phyloP scores from a whole-genome alignment of 768 basidiomycete genomes.

The Suillus luteus region DNA sequence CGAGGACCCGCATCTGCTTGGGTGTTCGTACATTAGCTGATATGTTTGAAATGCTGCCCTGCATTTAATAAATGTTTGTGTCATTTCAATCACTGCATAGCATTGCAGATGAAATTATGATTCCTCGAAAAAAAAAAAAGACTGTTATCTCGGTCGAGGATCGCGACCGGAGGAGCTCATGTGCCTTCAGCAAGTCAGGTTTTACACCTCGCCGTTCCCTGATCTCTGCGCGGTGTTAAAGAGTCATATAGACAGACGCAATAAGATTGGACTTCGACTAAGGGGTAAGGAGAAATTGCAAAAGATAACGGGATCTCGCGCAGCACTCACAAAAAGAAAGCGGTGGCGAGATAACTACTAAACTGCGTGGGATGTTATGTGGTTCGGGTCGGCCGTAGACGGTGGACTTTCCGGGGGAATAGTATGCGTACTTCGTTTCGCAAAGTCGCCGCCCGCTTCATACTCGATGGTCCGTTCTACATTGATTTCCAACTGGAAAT shows the following conservation, averaged over 20 bases:
- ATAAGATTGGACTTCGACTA: background rate
- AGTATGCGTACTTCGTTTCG: background rate
- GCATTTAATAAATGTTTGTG: background rate
- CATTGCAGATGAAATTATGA: background rate
- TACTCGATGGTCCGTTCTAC: slow-evolving; percentile 32
- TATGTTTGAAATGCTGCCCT: background rate
- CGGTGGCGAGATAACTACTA: background rate
- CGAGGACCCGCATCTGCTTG: background rate
- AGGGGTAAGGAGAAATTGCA: background rate
- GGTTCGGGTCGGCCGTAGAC: background rate
- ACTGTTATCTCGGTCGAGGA: background rate
- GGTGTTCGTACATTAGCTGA: background rate
- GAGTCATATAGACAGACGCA: background rate
- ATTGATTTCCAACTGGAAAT: slow-evolving; percentile 28
- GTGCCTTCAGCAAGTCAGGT: too few relatives aligned
- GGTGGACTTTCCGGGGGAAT: background rate
- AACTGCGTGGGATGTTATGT: background rate
- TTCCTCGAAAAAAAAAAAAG: background rate
- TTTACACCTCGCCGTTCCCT: too few relatives aligned
- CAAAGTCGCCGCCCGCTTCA: slow-evolving; percentile 7
- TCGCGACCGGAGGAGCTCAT: too few relatives aligned
- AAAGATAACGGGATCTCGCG: background rate
- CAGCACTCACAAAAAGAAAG: background rate
- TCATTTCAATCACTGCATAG: background rate
- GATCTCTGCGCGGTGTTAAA: background rate